A percentile compares a stretch with the other conserved stretches of the same genome.
phyloP scores from a whole-genome alignment of 2,329 filamentous ascomycete genomes.

The Cylindrodendrum hubeiense region DNA sequence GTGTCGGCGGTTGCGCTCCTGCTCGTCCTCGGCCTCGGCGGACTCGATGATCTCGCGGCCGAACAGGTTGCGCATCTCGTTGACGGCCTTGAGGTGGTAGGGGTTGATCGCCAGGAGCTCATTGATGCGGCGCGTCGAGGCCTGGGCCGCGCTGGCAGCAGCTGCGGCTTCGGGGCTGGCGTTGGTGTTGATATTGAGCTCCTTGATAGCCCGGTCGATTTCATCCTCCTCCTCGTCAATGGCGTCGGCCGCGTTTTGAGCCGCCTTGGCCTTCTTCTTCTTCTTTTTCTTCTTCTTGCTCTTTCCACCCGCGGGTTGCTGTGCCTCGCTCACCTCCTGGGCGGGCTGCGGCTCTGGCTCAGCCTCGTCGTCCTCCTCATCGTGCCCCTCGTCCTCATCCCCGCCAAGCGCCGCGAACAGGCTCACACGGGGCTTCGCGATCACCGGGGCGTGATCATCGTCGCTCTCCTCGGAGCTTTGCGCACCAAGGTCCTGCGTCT shows the following conservation, averaged over 20 bases:
- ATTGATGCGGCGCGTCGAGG: conserved; percentile 47
- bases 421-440: conserved; percentile 56
- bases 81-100: conserved; percentile 83
- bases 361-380: conserved; percentile 39
- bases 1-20: conserved; percentile 53
- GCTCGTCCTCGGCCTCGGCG: conserved; percentile 62
- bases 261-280: conserved; percentile 49
- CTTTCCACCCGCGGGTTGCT: conserved; percentile 43
- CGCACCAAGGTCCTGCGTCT: conserved; percentile 28
- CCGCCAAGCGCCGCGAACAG: conserved; percentile 66
- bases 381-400: conserved; percentile 55
- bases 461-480: conserved; percentile 47
- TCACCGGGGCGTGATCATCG: conserved; percentile 45
- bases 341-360: conserved; percentile 19
- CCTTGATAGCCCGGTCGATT: conserved; percentile 66
- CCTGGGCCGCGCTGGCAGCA: conserved; percentile 17
- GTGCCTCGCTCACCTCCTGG: conserved; percentile 38
- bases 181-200: conserved; percentile 56
- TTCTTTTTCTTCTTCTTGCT: conserved; percentile 56
- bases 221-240: conserved; percentile 60
- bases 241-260: conserved; percentile 25
- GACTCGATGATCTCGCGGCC: conserved; percentile 69
- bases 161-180: conserved; percentile 4
- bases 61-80: conserved; percentile 84
- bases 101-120: conserved; percentile 66